Evolutionary conservation across 306 rosid genomes (phyloP), one percentile per base, ranked within the genome.

Genomic region (Parietaria judaica): DNA sequence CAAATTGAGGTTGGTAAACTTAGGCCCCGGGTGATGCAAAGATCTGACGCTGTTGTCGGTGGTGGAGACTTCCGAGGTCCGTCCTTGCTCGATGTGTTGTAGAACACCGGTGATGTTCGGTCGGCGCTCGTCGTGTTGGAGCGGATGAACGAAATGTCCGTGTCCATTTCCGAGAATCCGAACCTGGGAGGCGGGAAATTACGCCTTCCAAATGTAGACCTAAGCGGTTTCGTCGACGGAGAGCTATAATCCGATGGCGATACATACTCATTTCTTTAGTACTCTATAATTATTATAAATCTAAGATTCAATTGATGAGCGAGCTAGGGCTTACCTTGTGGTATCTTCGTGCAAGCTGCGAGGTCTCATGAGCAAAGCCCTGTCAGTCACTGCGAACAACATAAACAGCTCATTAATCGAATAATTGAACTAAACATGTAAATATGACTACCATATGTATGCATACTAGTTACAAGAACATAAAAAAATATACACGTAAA

Each of bases 101-200:
- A 70, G 53, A 56, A 66, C 45, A 78, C 56, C 52, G 94, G 78
- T 55, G 98, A 80, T 31, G 80, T 36, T 23, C 83, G 79, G 1
- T 74, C 96, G 53, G 85, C 77, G 72, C 94, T 86, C 41, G 90
- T 75, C 75, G 96, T 86, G 13, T 55, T 95, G 0, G 99, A 88
- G 84, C 94, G 86, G 16, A 86, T 61, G 66, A 88, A 94, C 65
- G 97, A 88, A 74, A 86, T 86, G 61, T 94, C 97, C 13, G 90
- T 66, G 14, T 88, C 97, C 6, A 86, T 66, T 36, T 82, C 97
- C 12, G 79, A 52, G n/a, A 79, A 74, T 3, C 80, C 96, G 34
- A 72, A 57, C 56, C 71, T 58, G 9, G 68, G 55, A 34, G 67
- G 54, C 64, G 75, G 79, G 56, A 72, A 63, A 41, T 61, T 77